These are phyloP conservation scores for Naganishia albida DNA, from an alignment of 1,284 basidiomycete species.

Conservation along the genomic window DNA sequence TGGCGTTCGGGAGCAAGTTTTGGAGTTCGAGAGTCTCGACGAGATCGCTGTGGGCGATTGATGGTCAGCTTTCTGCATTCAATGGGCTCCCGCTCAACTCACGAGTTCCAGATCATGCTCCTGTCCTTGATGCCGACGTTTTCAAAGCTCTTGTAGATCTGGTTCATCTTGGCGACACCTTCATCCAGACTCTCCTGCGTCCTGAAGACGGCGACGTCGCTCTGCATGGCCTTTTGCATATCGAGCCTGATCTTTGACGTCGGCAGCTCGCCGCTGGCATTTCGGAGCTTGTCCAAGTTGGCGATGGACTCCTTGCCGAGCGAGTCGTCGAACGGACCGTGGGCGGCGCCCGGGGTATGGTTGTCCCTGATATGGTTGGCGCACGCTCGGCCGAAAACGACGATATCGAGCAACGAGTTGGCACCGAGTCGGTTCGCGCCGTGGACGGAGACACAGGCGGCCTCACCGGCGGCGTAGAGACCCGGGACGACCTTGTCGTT, in stretches of 20 bases:
- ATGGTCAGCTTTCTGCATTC: constrained; percentile 6
- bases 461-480: constrained; percentile 97
- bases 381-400: constrained; percentile 98
- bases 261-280: constrained; percentile 74
- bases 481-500: constrained; percentile 95
- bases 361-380: constrained; percentile 97
- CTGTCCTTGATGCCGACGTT: constrained; percentile 96
- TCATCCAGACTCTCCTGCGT: constrained; percentile 89
- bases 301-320: constrained; percentile 84
- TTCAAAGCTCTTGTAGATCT: constrained; percentile 83
- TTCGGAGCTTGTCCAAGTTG: constrained; percentile 87
- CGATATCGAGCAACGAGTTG: constrained; percentile 98
- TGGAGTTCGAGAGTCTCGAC: constrained; percentile 96
- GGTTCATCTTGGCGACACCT: constrained; percentile 82
- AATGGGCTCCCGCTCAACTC: constrained; percentile 42
- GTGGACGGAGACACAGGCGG: constrained; percentile 98
- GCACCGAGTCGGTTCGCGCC: constrained; percentile 99
- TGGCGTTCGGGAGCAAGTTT: constrained; percentile 91
- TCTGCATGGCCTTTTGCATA: constrained; percentile 99
- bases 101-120: constrained; percentile 99
- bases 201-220: constrained; percentile 61
- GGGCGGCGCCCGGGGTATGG: constrained; percentile 83
- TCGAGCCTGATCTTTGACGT: constrained; percentile 89
- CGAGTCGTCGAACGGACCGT: constrained; percentile 84
- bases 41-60: constrained; percentile 62